Evolutionary conservation across 148 eudicot species (phyloP), one percentile per base, ranked within the genome.

Genomic region (Diospyros kaki): DNA sequence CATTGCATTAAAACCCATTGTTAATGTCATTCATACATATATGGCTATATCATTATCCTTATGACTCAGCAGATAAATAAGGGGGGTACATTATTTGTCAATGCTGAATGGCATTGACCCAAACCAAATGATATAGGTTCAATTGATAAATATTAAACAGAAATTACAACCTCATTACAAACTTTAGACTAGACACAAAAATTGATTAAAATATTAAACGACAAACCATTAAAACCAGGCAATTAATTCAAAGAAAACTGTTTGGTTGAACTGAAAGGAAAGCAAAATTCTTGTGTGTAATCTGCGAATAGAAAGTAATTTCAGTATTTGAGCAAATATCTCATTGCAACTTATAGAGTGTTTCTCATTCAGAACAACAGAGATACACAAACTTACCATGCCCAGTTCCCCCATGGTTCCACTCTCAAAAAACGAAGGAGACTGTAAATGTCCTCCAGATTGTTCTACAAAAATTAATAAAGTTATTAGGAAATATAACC

Each of bases 331-430:
- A 54, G 6, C 7, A 12, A 69, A 69, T 28, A 28, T 28, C 28
- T 28, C 28, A 28, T 28, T 28, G 73, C 0, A 42, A 6, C 73
- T 54, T 38, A 12, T 13, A 13, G 12, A 72, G 46, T 58, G 38
- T 43, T 71, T 18, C 17, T 5, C 18, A 6, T 72, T 28, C 4
- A 8, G 17, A 73, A 62, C 76, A 73, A 48, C 5, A 42, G 9
- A 72, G 13, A 74, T 28, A 45, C 6, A 2, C 71, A 58, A 80
- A 81, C 83, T 77, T 91, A 95, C 99, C 99, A 95, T 71, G 97
- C 94, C 99, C 99, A 95, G 80, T 87, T 93, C 81, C 97, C 96
- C 99, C 99, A 95, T 55, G 99, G 99, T 83, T 95, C 99, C 81
- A 95, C 85, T 80, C 86, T 93, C 82, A 95, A 77, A 84, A 95